A percentile compares a stretch with the other conserved stretches of the same genome.
Evolutionary conservation across 2,329 filamentous ascomycete genomes (phyloP).

Genomic region (Nakataea oryzae): DNA sequence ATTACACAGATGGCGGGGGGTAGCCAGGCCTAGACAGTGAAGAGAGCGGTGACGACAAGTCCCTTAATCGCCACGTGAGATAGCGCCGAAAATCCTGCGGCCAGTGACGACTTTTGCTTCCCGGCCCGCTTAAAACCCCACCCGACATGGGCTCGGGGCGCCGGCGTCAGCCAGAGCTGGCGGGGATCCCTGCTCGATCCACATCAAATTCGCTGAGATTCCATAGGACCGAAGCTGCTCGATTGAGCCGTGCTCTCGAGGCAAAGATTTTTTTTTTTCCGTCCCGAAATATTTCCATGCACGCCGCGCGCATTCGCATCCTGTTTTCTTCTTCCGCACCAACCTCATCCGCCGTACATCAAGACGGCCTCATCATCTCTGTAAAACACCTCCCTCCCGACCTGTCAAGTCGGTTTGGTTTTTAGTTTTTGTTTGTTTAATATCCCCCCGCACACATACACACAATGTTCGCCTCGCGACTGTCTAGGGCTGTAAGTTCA

Average conservation of each 20-base stretch:
- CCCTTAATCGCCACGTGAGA: neutral
- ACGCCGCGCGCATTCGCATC: conserved; percentile 7
- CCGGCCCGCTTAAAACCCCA: neutral
- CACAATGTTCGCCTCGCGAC: conserved; percentile 63
- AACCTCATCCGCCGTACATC: conserved; percentile 3
- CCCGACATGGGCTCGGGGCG: neutral
- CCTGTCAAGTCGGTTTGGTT: conserved; percentile 20
- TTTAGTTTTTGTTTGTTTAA: conserved; percentile 11
- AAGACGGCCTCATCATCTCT: conserved; percentile 11
- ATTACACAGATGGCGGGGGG: too few relatives aligned
- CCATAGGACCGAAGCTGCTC: conserved; percentile 1
- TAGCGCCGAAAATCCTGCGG: neutral
- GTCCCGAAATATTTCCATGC: neutral
- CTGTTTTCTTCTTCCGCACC: conserved; percentile 13
- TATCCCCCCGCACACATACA: conserved; percentile 13
- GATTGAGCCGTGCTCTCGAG: conserved; percentile 1
- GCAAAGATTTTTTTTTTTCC: conserved; percentile 3
- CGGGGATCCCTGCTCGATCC: neutral
- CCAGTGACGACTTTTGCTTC: neutral
- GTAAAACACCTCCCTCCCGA: conserved; percentile 22
- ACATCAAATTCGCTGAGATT: conserved; percentile 4
- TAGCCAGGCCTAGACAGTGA: too few relatives aligned
- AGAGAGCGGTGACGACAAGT: neutral
- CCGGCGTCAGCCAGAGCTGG: neutral
- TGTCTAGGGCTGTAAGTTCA: conserved; percentile 65